Evolutionary conservation across 257 asterid species (phyloP).

Genomic region (Linaria vulgaris): DNA sequence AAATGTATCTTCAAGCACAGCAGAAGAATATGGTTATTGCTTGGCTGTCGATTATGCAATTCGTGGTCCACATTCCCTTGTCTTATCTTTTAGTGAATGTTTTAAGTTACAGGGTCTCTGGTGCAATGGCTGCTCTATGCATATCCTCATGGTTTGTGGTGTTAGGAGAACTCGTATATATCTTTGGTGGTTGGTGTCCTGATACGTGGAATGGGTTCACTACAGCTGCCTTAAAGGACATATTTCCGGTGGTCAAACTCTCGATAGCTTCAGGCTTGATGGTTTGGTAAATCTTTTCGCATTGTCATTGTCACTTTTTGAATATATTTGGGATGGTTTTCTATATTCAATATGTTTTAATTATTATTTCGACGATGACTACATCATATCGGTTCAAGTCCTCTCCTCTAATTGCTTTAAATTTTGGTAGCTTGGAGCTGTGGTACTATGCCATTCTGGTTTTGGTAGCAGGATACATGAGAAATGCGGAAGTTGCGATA

Average conservation of each 20-base stretch:
- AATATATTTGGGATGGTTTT: no score
- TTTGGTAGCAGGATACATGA: slow-evolving; percentile 84
- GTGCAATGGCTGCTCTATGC: slow-evolving; percentile 76
- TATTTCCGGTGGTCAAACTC: slow-evolving; percentile 79
- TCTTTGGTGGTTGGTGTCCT: slow-evolving; percentile 89
- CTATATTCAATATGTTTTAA: no score
- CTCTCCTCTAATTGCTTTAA: slow-evolving; percentile 4
- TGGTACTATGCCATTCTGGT: slow-evolving; percentile 90
- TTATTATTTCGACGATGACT: no score
- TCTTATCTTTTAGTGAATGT: slow-evolving; percentile 61
- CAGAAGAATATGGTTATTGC: slow-evolving; percentile 77
- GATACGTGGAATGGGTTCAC: slow-evolving; percentile 79
- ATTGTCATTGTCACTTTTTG: neutral
- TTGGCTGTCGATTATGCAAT: slow-evolving; percentile 52
- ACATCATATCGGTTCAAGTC: neutral
- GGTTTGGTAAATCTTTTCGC: slow-evolving; percentile 59
- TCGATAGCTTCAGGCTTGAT: slow-evolving; percentile 80
- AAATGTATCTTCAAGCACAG: slow-evolving; percentile 92
- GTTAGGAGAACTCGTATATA: slow-evolving; percentile 61
- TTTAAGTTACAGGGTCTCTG: slow-evolving; percentile 58
- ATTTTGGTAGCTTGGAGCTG: slow-evolving; percentile 60
- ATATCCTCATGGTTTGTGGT: slow-evolving; percentile 65
- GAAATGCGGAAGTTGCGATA: slow-evolving; percentile 76
- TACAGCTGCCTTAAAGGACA: slow-evolving; percentile 60
- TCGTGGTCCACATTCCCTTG: slow-evolving; percentile 64